These are phyloP conservation scores for Zea mays DNA, from an alignment of 176 grass and related monocot genomes.

Conservation along the genomic window Zm-B73-REFERENCE-NAM-5.0 NC_050096.1:79443001-79443500, in stretches of 20 bases:
- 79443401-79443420: not conserved
- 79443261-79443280: not conserved
- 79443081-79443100: not conserved
- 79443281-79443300: not conserved
- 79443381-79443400: not conserved
- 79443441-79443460: not conserved
- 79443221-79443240: not conserved
- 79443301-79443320: not conserved
- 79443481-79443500: not conserved
- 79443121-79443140: not conserved
- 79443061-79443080: not conserved
- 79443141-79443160: not conserved
- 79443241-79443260: not conserved
- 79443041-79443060: conserved; percentile 52
- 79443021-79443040: conserved; percentile 79
- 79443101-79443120: not conserved
- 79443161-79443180: not conserved
- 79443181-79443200: not conserved
- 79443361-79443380: not conserved
- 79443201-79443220: not conserved
- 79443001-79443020: conserved; percentile 95
- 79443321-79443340: not conserved
- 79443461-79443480: not conserved
- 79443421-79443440: not conserved
- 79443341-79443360: not conserved